phyloP scores from a whole-genome alignment of 225 moss, liverwort and hornwort genomes.

The Physcomitrium patens region DNA sequence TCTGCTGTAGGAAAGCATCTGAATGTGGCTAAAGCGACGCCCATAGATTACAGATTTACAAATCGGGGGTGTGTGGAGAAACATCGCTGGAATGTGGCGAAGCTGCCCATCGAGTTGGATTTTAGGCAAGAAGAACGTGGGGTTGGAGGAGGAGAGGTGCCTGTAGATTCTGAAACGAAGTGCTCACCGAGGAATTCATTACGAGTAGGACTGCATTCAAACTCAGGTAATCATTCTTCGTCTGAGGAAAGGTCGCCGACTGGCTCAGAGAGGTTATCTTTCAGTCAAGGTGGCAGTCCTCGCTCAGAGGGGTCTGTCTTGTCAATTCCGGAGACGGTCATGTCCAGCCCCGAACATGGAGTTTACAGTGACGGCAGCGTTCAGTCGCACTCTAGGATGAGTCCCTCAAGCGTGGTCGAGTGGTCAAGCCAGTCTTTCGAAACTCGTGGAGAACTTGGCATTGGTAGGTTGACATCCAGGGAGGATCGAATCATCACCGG shows the following conservation, averaged over 20 bases:
- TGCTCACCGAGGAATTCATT: constrained; percentile 22
- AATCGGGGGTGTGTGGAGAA: background rate
- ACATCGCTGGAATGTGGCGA: background rate
- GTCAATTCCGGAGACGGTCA: constrained; percentile 50
- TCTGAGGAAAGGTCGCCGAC: constrained; percentile 32
- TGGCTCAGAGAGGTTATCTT: constrained; percentile 27
- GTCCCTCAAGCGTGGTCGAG: constrained; percentile 47
- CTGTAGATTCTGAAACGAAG: constrained; percentile 29
- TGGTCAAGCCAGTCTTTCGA: constrained; percentile 51
- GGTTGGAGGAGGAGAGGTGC: constrained; percentile 24
- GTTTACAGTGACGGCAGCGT: constrained; percentile 29
- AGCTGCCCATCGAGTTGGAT: constrained; percentile 45
- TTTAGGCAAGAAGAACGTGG: constrained; percentile 19
- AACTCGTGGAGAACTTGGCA: constrained; percentile 53
- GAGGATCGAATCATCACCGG: constrained; percentile 43
- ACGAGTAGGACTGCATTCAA: constrained; percentile 19
- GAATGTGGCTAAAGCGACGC: constrained; percentile 2
- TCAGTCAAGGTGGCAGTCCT: constrained; percentile 24
- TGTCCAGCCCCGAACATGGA: constrained; percentile 43
- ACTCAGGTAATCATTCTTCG: constrained; percentile 41
- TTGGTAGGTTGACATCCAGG: constrained; percentile 37
- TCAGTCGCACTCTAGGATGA: constrained; percentile 36
- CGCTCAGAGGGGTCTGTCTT: constrained; percentile 44
- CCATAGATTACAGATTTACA: background rate
- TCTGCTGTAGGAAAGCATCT: background rate